Evolutionary conservation across 441 rosid species (phyloP).

Genomic region (Populus trichocarpa): DNA sequence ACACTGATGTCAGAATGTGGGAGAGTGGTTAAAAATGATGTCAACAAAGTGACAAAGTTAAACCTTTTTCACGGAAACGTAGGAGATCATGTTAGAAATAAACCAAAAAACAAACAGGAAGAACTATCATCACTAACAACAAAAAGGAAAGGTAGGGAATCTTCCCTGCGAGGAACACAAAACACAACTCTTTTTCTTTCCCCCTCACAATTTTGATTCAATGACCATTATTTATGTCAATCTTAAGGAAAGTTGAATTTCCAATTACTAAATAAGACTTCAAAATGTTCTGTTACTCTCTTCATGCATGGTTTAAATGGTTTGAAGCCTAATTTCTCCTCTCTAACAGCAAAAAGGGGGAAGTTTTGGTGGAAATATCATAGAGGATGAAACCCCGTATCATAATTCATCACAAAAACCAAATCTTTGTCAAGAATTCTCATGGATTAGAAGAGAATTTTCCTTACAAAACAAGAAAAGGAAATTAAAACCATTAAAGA

Average conservation of each 20-base stretch:
- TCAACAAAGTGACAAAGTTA: slow-evolving; percentile 45
- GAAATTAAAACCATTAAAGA: background rate
- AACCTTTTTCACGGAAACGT: slow-evolving; percentile 57
- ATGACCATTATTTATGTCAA: background rate
- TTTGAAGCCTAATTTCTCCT: background rate
- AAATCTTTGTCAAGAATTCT: background rate
- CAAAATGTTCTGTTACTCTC: background rate
- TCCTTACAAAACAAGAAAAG: background rate
- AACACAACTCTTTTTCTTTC: background rate
- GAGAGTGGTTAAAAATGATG: slow-evolving; percentile 35
- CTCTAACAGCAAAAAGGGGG: background rate
- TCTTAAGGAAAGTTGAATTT: background rate
- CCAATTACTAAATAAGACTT: background rate
- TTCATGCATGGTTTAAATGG: slow-evolving; percentile 15
- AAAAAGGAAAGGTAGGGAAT: slow-evolving; percentile 31
- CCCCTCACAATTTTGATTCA: slow-evolving; percentile 10
- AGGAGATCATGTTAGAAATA: slow-evolving; percentile 38
- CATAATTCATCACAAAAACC: slow-evolving; percentile 12
- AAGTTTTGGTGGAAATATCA: background rate
- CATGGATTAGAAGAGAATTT: background rate
- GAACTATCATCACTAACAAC: slow-evolving; percentile 37
- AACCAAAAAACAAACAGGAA: slow-evolving; percentile 33
- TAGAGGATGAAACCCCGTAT: slow-evolving; percentile 10
- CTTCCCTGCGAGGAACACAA: slow-evolving; percentile 26
- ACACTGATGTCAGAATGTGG: slow-evolving; percentile 24